Base-by-base conservation (phyloP, 495 filamentous ascomycete genomes). In the Apiosordaria backusii region DNA sequence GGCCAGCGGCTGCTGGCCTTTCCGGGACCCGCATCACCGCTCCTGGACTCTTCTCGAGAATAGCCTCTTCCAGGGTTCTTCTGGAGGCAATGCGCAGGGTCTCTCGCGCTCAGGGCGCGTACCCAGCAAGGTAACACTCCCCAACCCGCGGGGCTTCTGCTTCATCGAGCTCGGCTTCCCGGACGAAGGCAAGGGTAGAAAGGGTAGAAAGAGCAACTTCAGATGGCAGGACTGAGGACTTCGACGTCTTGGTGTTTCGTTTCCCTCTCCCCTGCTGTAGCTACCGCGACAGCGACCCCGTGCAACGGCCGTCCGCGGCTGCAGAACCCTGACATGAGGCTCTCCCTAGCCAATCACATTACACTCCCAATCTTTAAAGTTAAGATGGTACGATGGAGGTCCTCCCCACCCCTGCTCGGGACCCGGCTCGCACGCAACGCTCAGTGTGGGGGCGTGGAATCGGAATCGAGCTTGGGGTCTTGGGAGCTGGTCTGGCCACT, bases 321-420 rank as follows among this genome's bases (percentile, higher is more conserved):
- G 50, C 50, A 21, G 61, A 63, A 63, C 61, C 4, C 59, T 55
- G 63, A 50, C 27, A 7, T 29, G 27, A 29, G 27, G 27, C 27
- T 29, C 27, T 29, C 27, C 27, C 27, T 7, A 9, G 35, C 35
- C 35, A 45, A 45, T 45, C 35, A 45, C 35, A 45, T 45, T 15
- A 15, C 9, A 7, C 3, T 45, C 35, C 16, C 16, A 7, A 25
- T 64, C 66, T 71, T 76, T 75, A 75, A 75, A 71, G 75, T 79
- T 79, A 70, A 72, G 75, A 76, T 73, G 74, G 71, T 79, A 70
- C 71, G 75, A 76, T 73, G 74, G 71, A 76, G 70, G 59, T 63
- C 54, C 61, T 23, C 24, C 22, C 3, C 35, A 50, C 62, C 70
- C 72, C 68, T 73, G 75, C 62, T 73, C 67, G 71, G 75, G 67